A percentile compares a stretch with the other conserved stretches of the same genome.
Conservation (phyloP, 768 basidiomycete species). For the Rhodosporidiobolus odoratus region DNA sequence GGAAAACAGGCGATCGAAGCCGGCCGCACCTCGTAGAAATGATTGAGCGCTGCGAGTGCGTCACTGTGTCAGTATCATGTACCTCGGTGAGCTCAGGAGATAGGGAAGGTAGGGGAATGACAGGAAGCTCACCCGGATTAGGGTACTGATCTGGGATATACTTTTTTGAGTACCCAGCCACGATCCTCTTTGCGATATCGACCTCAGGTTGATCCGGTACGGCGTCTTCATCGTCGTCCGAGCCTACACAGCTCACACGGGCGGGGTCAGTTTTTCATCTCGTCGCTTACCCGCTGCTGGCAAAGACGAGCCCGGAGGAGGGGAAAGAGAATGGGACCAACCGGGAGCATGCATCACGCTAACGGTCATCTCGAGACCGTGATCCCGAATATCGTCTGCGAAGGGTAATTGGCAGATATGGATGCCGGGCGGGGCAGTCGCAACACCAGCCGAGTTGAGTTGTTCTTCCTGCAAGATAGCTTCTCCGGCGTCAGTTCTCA, state of each 20-base stretch:
- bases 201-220: slow-evolving; percentile 53
- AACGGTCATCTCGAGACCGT: slow-evolving; percentile 62
- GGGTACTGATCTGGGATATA: slow-evolving; percentile 62
- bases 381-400: slow-evolving; percentile 83
- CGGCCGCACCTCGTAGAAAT: slow-evolving; percentile 37
- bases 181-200: slow-evolving; percentile 52
- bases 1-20: not conserved
- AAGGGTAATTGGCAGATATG: slow-evolving; percentile 91
- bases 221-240: slow-evolving; percentile 12
- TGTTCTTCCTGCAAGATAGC: slow-evolving; percentile 58
- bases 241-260: not conserved
- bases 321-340: slow-evolving; percentile 9
- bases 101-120: not conserved
- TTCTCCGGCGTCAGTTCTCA: not conserved
- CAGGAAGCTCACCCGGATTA: slow-evolving; percentile 64
- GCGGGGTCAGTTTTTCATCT: not conserved
- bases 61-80: no score
- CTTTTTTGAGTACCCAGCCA: slow-evolving; percentile 72
- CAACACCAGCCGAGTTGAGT: slow-evolving; percentile 61
- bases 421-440: slow-evolving; percentile 75
- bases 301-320: not conserved
- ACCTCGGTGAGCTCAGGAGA: not conserved
- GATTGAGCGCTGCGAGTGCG: slow-evolving; percentile 29
- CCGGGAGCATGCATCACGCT: slow-evolving; percentile 52
- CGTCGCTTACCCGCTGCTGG: no score